Conservation (phyloP, 805 yeast species). For the Candida manassasensis region DNA sequence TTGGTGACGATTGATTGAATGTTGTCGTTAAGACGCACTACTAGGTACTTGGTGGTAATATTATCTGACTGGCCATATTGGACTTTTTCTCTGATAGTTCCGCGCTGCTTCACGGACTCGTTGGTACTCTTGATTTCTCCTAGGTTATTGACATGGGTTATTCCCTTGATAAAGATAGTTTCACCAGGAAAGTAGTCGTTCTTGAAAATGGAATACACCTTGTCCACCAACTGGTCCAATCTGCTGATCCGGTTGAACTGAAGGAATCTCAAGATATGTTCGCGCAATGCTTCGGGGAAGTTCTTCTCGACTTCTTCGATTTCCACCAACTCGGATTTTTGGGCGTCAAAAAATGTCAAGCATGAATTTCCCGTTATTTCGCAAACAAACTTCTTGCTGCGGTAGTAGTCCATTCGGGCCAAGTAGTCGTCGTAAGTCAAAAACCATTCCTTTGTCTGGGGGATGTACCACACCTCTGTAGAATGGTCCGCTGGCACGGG, state of each 20-base stretch:
- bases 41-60: slow-evolving; percentile 58
- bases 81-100: slow-evolving; percentile 80
- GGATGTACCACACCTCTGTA: slow-evolving; percentile 73
- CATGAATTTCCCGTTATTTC: slow-evolving; percentile 94
- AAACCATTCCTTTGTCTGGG: slow-evolving; percentile 89
- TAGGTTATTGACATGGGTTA: slow-evolving; percentile 14
- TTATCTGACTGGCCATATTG: slow-evolving; percentile 53
- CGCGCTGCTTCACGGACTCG: slow-evolving; percentile 35
- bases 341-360: slow-evolving; percentile 86
- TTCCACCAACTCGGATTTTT: slow-evolving; percentile 58
- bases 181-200: slow-evolving; percentile 92
- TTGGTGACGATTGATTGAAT: slow-evolving; percentile 69
- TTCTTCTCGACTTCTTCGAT: slow-evolving; percentile 63
- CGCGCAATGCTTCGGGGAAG: slow-evolving; percentile 89
- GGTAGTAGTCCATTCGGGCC: slow-evolving; percentile 65
- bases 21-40: slow-evolving; percentile 49
- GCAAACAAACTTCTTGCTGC: slow-evolving; percentile 79
- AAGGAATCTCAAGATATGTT: slow-evolving; percentile 80
- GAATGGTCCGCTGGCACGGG: slow-evolving; percentile 51
- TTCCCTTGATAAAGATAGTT: slow-evolving; percentile 54
- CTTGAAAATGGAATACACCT: slow-evolving; percentile 71
- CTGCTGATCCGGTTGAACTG: slow-evolving; percentile 81
- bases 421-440: slow-evolving; percentile 70
- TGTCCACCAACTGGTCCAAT: slow-evolving; percentile 83
- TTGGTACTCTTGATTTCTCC: slow-evolving; percentile 9